These are phyloP conservation scores for Yamadazyma triangularis DNA, from an alignment of 1,139 yeast species.

Conservation along the genomic window DNA sequence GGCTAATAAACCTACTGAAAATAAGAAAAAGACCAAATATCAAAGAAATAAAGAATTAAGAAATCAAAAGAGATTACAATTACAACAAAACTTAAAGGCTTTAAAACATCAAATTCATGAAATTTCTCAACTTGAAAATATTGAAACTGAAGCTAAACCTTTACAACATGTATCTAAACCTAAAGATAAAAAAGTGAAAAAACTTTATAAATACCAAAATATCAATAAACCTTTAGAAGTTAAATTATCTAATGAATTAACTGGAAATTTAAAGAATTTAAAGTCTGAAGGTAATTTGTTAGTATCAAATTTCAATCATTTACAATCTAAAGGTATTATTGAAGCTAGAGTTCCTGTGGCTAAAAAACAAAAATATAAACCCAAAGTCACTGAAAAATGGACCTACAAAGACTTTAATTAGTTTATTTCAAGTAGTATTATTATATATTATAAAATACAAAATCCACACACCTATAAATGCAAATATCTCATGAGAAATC, in stretches of 20 bases:
- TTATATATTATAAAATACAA: no score
- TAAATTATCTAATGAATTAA: slow-evolving; percentile 83
- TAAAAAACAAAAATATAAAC: slow-evolving; percentile 62
- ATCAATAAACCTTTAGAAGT: slow-evolving; percentile 72
- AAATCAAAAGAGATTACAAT: slow-evolving; percentile 55
- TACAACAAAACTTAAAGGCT: slow-evolving; percentile 55
- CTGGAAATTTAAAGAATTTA: slow-evolving; percentile 76
- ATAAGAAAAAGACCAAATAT: slow-evolving; percentile 70
- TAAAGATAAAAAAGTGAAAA: slow-evolving; percentile 23
- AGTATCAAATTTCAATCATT: slow-evolving; percentile 73
- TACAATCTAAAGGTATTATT: slow-evolving; percentile 81
- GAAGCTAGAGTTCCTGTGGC: slow-evolving; percentile 77
- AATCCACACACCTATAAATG: no score
- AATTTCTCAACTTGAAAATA: slow-evolving; percentile 47
- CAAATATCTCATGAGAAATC: no score
- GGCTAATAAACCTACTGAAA: slow-evolving; percentile 63
- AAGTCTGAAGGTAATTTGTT: slow-evolving; percentile 89
- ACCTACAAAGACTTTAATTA: slow-evolving; percentile 83
- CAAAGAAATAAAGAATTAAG: slow-evolving; percentile 70
- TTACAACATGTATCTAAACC: slow-evolving; percentile 7
- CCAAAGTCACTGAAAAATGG: slow-evolving; percentile 86
- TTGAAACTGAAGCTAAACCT: slow-evolving; percentile 13
- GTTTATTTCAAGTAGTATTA: no score
- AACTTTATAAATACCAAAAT: slow-evolving; percentile 52
- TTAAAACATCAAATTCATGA: slow-evolving; percentile 55